These are phyloP conservation scores for Magnolia officinalis DNA, from an alignment of 164 flowering plant species.

Conservation along the genomic window DNA sequence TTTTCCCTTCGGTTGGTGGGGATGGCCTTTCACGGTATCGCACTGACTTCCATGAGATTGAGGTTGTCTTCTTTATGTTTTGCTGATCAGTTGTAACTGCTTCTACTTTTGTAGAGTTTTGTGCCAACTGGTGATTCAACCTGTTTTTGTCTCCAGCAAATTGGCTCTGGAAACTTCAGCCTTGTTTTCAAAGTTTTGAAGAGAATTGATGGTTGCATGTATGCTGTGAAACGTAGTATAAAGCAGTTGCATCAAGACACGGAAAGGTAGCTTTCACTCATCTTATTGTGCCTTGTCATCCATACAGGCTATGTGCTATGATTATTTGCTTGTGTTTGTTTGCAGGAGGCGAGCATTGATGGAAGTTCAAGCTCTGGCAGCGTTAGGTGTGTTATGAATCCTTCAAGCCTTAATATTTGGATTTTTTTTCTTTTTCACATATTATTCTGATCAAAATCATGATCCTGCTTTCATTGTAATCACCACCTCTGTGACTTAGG, in stretches of 20 bases:
- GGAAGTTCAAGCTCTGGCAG: slow-evolving; percentile 98
- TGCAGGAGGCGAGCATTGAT: slow-evolving; percentile 84
- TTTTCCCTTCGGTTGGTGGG: slow-evolving; percentile 49
- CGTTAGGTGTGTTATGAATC: slow-evolving; percentile 52
- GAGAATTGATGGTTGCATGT: slow-evolving; percentile 94
- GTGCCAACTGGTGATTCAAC: background rate
- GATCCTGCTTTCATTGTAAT: background rate
- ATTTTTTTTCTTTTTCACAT: no score
- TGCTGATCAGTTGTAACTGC: background rate
- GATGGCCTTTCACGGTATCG: slow-evolving; percentile 85
- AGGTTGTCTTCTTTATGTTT: slow-evolving; percentile 35
- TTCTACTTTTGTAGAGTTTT: background rate
- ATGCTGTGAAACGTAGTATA: slow-evolving; percentile 86
- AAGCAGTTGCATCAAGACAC: slow-evolving; percentile 61
- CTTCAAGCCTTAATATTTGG: background rate
- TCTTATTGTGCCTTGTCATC: background rate
- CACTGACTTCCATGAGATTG: slow-evolving; percentile 87
- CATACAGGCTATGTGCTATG: slow-evolving; percentile 1
- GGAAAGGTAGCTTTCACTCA: slow-evolving; percentile 53
- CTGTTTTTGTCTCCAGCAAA: slow-evolving; percentile 47
- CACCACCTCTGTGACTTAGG: slow-evolving; percentile 32
- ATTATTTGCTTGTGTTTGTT: slow-evolving; percentile 1
- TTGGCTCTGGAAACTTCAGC: slow-evolving; percentile 89
- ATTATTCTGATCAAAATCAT: background rate
- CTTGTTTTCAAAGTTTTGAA: slow-evolving; percentile 79